Evolutionary conservation across 495 filamentous ascomycete species (phyloP), one percentile per base, ranked within the genome.

Genomic region (Mytilinidion resinicola): DNA sequence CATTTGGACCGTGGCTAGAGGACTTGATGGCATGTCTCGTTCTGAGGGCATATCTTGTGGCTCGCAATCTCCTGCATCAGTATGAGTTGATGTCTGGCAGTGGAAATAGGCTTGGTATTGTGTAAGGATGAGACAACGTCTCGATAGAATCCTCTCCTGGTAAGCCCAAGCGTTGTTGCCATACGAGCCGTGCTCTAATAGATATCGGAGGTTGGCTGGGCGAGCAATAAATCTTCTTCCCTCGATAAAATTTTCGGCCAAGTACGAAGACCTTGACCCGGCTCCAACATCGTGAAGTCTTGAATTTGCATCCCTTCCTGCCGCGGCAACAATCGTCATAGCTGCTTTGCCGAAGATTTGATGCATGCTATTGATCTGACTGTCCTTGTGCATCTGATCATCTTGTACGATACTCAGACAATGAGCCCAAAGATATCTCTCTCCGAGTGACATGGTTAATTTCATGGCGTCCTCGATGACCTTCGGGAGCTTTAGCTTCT

Each of bases 351-450:
- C 42, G 21, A 37, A 55, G 35, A 55, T 55, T 15, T 30, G 10
- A 30, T 57, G 8, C 42, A 57, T 49, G 8, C 49, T 33, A 21
- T 47, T 48, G 1, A 57, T 36, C 21, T 48, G 20, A 14, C 2
- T 9, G 42, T 20, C 9, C 30, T 57, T 57, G 10, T 14, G 10
- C 1, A 35, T 35, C 14, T 11, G 0, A 21, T 57, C 54, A 35
- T 57, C 54, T 15, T 57, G 54, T 34, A 39, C 30, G 11, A 49
- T 57, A 17, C 42, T 35, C 6, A 57, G 54, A 4, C 14, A 37
- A 36, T 57, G 41, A 14, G 49, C 54, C 54, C 54, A 57, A 10
- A 57, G 54, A 38, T 57, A 57, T 8, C 42, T 41, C 35, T 48
- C 42, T 0, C 54, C 44, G 3, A 57, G 42, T 14, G 20, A 15